Percentiles rank a stretch among this genome's conserved stretches.
These are phyloP conservation scores for Yamadazyma membranifaciens DNA, from an alignment of 1,139 yeast genomes.

Conservation along the genomic window DNA sequence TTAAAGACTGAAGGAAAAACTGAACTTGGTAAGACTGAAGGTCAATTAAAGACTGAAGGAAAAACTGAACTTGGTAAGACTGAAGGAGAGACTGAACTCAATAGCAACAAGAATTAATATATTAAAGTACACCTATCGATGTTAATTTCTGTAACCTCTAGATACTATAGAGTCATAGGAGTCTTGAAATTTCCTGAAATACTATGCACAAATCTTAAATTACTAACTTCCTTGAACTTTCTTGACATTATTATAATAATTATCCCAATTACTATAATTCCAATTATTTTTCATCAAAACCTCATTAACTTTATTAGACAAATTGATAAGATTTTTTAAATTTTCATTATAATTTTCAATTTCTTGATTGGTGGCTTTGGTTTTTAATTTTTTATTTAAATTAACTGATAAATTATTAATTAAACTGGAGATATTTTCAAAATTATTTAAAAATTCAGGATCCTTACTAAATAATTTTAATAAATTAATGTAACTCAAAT, in stretches of 20 bases:
- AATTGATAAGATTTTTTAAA: conserved; percentile 26
- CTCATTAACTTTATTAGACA: conserved; percentile 22
- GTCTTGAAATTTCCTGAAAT: no score
- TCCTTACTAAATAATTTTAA: conserved; percentile 24
- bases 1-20: conserved; percentile 12
- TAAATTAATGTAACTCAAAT: conserved; percentile 36
- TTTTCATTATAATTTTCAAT: conserved; percentile 34
- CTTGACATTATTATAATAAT: conserved; percentile 13
- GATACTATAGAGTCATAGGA: no score
- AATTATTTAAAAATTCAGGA: conserved; percentile 20
- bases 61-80: conserved; percentile 7
- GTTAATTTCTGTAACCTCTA: no score
- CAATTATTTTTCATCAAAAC: conserved; percentile 16
- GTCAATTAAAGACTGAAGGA: conserved; percentile 12
- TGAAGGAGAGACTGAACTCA: conserved; percentile 2
- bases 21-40: conserved; percentile 9
- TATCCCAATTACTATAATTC: conserved; percentile 17
- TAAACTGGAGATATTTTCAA: conserved; percentile 20
- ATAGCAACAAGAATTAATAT: no score
- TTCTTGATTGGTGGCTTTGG: conserved; percentile 46
- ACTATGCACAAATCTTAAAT: background rate
- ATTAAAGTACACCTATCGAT: no score
- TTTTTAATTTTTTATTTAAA: conserved; percentile 34
- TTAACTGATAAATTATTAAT: conserved; percentile 26
- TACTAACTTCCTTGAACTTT: conserved; percentile 4